A percentile compares a stretch with the other conserved stretches of the same genome.
Conservation (phyloP, 768 basidiomycete species). For the Termitomyces sp. region DNA sequence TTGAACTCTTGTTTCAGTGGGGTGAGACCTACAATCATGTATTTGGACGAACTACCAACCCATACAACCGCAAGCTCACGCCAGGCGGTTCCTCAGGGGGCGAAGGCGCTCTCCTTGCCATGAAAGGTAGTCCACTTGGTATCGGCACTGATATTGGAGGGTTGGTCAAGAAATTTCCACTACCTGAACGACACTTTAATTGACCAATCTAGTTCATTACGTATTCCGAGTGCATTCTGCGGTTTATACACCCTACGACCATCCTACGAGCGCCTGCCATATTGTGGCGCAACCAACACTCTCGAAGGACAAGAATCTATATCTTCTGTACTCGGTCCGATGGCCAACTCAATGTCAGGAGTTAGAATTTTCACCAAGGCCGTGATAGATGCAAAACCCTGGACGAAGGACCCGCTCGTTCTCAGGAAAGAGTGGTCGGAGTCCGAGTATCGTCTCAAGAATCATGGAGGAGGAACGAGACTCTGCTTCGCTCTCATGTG, state of each 20-base stretch:
- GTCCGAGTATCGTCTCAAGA: constrained; percentile 34
- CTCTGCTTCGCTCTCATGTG: constrained; percentile 49
- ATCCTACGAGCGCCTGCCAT: constrained; percentile 50
- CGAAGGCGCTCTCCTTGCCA: constrained; percentile 56
- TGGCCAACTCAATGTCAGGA: constrained; percentile 44
- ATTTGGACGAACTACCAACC: constrained; percentile 58
- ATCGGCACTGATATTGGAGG: constrained; percentile 63
- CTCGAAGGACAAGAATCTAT: constrained; percentile 53
- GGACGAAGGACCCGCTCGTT: constrained; percentile 48
- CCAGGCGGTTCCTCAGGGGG: constrained; percentile 65
- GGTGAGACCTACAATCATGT: constrained; percentile 60
- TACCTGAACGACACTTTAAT: not conserved
- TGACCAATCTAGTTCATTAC: constrained; percentile 34
- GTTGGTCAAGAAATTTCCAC: constrained; percentile 26
- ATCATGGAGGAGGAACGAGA: constrained; percentile 37
- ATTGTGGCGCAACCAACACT: constrained; percentile 44
- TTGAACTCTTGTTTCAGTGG: constrained; percentile 23
- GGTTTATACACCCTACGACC: constrained; percentile 57
- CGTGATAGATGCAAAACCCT: constrained; percentile 44
- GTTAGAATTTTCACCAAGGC: constrained; percentile 49
- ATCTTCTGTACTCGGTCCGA: constrained; percentile 51
- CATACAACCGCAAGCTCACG: constrained; percentile 50
- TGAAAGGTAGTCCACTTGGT: constrained; percentile 55
- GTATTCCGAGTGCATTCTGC: constrained; percentile 52
- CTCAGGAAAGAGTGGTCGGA: constrained; percentile 43